phyloP scores from a whole-genome alignment of 2,329 filamentous ascomycete genomes.

The Huntiella decipiens region DNA sequence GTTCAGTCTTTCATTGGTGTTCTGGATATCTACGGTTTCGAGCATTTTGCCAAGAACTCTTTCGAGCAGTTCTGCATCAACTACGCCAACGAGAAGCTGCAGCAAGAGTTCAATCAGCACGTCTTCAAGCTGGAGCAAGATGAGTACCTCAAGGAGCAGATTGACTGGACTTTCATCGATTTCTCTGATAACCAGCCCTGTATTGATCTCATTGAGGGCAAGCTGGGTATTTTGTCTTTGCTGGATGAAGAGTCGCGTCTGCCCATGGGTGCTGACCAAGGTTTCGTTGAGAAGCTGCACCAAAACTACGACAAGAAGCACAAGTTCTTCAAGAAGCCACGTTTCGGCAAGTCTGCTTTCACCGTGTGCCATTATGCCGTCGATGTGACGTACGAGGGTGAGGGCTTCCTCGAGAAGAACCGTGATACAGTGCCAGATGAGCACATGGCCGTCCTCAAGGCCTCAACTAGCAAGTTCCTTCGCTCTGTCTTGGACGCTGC shows the following conservation, averaged over 20 bases:
- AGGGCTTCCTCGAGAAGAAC: conserved; percentile 99
- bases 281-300: conserved; percentile 91
- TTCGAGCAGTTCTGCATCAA: conserved; percentile 99
- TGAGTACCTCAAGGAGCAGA: conserved; percentile 88
- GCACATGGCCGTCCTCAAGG: conserved; percentile 80
- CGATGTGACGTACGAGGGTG: conserved; percentile 95
- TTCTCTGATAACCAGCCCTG: conserved; percentile 98
- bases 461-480: conserved; percentile 71
- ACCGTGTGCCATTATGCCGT: conserved; percentile 97
- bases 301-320: conserved; percentile 87
- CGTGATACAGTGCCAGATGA: conserved; percentile 96
- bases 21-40: conserved; percentile 97
- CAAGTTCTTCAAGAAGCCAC: conserved; percentile 95
- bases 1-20: conserved; percentile 91
- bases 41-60: conserved; percentile 98
- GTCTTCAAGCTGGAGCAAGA: conserved; percentile 99
- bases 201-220: conserved; percentile 95
- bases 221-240: conserved; percentile 77
- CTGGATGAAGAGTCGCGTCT: conserved; percentile 91
- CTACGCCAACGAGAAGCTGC: conserved; percentile 97
- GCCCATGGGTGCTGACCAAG: conserved; percentile 92
- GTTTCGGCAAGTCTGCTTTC: conserved; percentile 93
- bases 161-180: conserved; percentile 98
- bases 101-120: conserved; percentile 98
- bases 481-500: conserved; percentile 70